Evolutionary conservation across 805 yeast species (phyloP), one percentile per base, ranked within the genome.

Genomic region (Kregervanrija fluxuum): DNA sequence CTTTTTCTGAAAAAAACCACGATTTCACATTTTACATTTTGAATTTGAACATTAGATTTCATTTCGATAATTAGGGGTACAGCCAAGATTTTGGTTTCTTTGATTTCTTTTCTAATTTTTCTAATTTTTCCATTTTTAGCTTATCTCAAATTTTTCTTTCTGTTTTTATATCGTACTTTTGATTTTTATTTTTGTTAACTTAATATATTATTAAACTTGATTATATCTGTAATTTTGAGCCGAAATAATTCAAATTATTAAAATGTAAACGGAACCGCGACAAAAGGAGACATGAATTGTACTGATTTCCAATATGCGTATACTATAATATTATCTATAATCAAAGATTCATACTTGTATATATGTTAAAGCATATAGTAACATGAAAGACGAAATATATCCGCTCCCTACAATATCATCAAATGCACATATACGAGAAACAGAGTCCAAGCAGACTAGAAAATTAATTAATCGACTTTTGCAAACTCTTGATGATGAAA

Each of bases 401-500:
- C 28, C 28, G 10, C 28, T 13, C 8, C 38, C 28, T 36, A 36
- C 13, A 36, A 10, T n/a, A 36, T 36, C 13, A 4, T 12, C 38
- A 16, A 36, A 12, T 6, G 14, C 14, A 28, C 42, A 46, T n/a
- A 38, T 41, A 1, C 45, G 51, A 4, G 55, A 50, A n/a, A 15
- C 51, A 6, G 51, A 52, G 11, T 38, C 51, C 44, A 41, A 32
- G 12, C 57, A 52, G 36, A 45, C 56, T 2, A 56, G 52, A 35
- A 48, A 45, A 8, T 38, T 62, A n/a, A 41, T 62, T 14, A 56
- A 61, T 38, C 43, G 60, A 15, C 45, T 62, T n/a, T 42, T 62
- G 9, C 53, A 58, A 9, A 58, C 56, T 10, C 37, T 63, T 14
- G 57, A 55, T 30, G 67, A 60, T 35, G 62, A 62, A 40, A 51